Evolutionary conservation across 176 grass and related monocot species (phyloP).

Genomic region (Aegilops longissima): DNA sequence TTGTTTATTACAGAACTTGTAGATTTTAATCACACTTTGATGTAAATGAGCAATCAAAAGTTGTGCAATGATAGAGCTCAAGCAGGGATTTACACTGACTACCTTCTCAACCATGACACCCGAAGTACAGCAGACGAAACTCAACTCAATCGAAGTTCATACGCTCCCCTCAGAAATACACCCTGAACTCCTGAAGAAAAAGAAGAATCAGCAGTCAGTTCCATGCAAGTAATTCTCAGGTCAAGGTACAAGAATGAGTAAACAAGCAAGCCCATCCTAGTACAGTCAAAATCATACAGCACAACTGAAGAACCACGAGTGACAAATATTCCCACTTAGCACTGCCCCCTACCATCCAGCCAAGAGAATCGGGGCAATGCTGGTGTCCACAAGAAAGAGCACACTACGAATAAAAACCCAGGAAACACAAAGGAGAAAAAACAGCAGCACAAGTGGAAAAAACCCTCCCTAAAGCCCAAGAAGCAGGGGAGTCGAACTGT

Average conservation of each 20-base stretch:
- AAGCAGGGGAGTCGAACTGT: no score
- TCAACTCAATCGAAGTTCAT: background rate
- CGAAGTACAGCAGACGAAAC: background rate
- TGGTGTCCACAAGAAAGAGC: background rate
- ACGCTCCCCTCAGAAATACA: background rate
- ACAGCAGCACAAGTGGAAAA: conserved; percentile 23
- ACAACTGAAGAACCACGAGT: background rate
- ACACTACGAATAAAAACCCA: background rate
- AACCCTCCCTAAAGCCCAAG: background rate
- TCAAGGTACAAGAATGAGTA: conserved; percentile 17
- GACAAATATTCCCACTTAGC: background rate
- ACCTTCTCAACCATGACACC: conserved; percentile 12
- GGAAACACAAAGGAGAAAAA: background rate
- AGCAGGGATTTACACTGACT: conserved; percentile 7
- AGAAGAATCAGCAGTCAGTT: background rate
- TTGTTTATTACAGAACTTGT: background rate
- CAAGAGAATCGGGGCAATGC: background rate
- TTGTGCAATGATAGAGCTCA: background rate
- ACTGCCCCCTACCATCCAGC: background rate
- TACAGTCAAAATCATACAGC: conserved; percentile 24
- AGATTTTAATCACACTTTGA: background rate
- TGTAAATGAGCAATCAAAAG: background rate
- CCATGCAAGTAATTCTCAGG: background rate
- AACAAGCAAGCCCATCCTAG: background rate
- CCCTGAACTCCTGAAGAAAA: conserved; percentile 32